A percentile compares a stretch with the other conserved stretches of the same genome.
These are phyloP conservation scores for Torulaspora maleeae DNA, from an alignment of 805 yeast genomes.

Conservation along the genomic window DNA sequence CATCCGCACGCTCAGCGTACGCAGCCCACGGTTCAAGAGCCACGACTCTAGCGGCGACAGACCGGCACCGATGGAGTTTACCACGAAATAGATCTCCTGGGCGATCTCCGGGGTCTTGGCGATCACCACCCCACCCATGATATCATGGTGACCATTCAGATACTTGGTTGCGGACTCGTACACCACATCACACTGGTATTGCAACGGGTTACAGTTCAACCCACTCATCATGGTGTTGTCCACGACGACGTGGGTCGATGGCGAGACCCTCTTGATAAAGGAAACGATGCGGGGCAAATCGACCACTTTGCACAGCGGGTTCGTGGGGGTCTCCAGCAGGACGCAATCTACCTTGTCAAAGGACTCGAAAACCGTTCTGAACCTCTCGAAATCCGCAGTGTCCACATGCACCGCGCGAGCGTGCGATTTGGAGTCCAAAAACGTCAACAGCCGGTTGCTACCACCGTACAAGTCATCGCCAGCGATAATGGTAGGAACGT, in stretches of 20 bases:
- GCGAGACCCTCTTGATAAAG: constrained; percentile 62
- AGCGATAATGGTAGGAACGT: constrained; percentile 74
- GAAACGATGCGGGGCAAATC: constrained; percentile 66
- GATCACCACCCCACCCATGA: constrained; percentile 93
- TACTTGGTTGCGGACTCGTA: constrained; percentile 94
- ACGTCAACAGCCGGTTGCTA: constrained; percentile 77
- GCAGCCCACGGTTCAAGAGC: constrained; percentile 82
- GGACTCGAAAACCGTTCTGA: constrained; percentile 50
- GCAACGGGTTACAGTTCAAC: constrained; percentile 74
- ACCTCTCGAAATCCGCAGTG: constrained; percentile 64
- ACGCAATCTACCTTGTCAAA: constrained; percentile 59
- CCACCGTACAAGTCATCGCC: constrained; percentile 97
- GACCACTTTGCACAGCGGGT: constrained; percentile 84
- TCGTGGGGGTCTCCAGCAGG: constrained; percentile 80
- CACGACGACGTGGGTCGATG: constrained; percentile 70
- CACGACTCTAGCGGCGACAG: constrained; percentile 90
- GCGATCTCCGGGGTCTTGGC: constrained; percentile 60
- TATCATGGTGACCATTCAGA: constrained; percentile 90
- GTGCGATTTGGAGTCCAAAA: constrained; percentile 57
- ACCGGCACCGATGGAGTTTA: constrained; percentile 89
- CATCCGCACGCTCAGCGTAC: constrained; percentile 78
- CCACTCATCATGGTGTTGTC: constrained; percentile 99
- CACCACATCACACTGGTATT: constrained; percentile 83
- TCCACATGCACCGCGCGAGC: constrained; percentile 71
- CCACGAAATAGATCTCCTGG: constrained; percentile 63